Conservation (phyloP, 768 basidiomycete genomes). For the Tylopilus felleus region DNA sequence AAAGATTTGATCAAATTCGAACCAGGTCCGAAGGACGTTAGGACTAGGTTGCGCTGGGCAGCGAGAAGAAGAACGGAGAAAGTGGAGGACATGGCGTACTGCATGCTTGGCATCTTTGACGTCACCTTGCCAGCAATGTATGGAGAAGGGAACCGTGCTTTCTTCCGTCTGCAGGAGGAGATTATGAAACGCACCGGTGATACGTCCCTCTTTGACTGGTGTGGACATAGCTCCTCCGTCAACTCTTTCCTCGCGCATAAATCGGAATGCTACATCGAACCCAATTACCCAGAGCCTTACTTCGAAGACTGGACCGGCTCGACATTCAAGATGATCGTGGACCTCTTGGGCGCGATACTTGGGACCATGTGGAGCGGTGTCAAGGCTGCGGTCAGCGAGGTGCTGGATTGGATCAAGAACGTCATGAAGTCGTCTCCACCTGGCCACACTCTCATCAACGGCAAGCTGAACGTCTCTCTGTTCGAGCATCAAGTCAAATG, state of each 20-base stretch:
- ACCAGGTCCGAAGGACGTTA: constrained; percentile 15
- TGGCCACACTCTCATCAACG: constrained; percentile 23
- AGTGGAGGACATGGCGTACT: constrained; percentile 31
- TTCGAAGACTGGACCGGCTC: constrained; percentile 8
- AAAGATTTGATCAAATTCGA: constrained; percentile 12
- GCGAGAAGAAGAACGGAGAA: constrained; percentile 26
- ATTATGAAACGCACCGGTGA: constrained; percentile 28
- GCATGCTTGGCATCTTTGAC: constrained; percentile 30
- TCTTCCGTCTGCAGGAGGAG: constrained; percentile 28
- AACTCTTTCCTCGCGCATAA: constrained; percentile 22
- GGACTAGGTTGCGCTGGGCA: constrained; percentile 26
- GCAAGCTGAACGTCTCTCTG: constrained; percentile 20
- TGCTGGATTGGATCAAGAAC: background rate
- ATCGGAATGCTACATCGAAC: constrained; percentile 16
- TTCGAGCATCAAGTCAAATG: constrained; percentile 19
- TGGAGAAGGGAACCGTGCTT: constrained; percentile 28
- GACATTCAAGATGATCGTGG: constrained; percentile 11
- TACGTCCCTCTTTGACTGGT: constrained; percentile 25
- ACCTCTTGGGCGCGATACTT: constrained; percentile 10
- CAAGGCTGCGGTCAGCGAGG: background rate
- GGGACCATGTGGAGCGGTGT: constrained; percentile 7
- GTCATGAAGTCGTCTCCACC: constrained; percentile 11
- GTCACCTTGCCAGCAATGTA: constrained; percentile 26
- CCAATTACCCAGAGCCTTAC: background rate
- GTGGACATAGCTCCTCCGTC: constrained; percentile 15